Percentiles rank a stretch among this genome's conserved stretches.
These are phyloP conservation scores for Thielaviopsis euricoi DNA, from an alignment of 2,329 filamentous ascomycete genomes.

Conservation along the genomic window DNA sequence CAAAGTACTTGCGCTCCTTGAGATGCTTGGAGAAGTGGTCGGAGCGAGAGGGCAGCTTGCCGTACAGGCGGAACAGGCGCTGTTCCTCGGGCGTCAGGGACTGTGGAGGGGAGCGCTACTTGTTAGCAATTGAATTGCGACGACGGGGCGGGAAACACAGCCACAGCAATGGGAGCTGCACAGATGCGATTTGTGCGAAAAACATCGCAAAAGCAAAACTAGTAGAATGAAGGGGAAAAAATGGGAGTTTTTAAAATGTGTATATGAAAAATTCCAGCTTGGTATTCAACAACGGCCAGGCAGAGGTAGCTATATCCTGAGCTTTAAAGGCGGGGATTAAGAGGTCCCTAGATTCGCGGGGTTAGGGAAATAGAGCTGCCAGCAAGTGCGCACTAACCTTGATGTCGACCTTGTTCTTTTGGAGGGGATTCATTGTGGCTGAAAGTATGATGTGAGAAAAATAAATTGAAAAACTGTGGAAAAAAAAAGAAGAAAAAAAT, in stretches of 20 bases:
- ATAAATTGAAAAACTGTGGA: background rate
- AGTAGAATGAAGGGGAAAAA: background rate
- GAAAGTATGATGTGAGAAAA: background rate
- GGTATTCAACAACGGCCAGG: background rate
- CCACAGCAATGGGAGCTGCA: background rate
- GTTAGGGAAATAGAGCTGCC: background rate
- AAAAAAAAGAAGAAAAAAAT: background rate
- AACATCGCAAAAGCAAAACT: too few relatives aligned
- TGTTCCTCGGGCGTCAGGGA: slow-evolving; percentile 89
- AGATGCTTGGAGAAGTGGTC: slow-evolving; percentile 96
- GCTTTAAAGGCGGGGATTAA: background rate
- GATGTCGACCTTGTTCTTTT: slow-evolving; percentile 97
- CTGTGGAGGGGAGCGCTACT: slow-evolving; percentile 28
- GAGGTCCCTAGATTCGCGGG: background rate
- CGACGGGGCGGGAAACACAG: background rate
- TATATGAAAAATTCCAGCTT: too few relatives aligned
- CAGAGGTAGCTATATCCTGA: background rate
- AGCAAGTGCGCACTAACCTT: slow-evolving; percentile 49
- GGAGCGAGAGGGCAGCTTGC: slow-evolving; percentile 91
- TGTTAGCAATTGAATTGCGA: slow-evolving; percentile 8
- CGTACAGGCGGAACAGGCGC: slow-evolving; percentile 89
- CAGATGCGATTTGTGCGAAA: background rate
- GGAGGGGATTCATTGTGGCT: slow-evolving; percentile 72
- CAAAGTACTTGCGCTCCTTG: slow-evolving; percentile 98
- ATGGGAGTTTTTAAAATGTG: background rate